Base-by-base conservation (phyloP, 2,329 filamentous ascomycete genomes). In the Diaporthe longicolla region DNA sequence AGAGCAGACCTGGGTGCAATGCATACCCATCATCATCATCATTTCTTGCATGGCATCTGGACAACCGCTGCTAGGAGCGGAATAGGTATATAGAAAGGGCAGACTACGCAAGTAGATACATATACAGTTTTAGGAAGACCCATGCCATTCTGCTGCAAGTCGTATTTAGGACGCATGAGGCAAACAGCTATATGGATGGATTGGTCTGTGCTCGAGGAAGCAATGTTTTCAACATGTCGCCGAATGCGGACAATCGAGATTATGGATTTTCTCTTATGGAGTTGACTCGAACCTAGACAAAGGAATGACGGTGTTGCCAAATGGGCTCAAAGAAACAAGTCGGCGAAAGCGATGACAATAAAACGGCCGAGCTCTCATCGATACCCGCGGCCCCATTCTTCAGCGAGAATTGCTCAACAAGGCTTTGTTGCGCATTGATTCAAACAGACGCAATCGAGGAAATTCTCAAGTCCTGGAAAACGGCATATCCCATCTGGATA, bases 191-290 rank as follows among this genome's bases (percentile, higher is more conserved):
- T 1, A 15, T 15, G 11, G 59, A 15, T 15, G 11, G 59, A 29
- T 29, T 29, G 21, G 9, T 19, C 5, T 24, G 4, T 8, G 24
- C 17, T 26, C 19, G 24, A 21, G 29, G 40, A 26, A 10, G 6
- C 32, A 24, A 65, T 29, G 15, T 15, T 9, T 48, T 50, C 26
- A n/a, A 32, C 11, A 35, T 19, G 61, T 19, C 61, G 29, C 63
- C 63, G 45, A 52, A 52, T 52, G 45, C 63, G 63, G 45, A 52
- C 63, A 66, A 26, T 24, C 45, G 19, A 52, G 10, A 13, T 21
- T 29, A 10, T 35, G 43, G 21, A 32, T 1, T 66, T 29, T 52
- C 21, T 43, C 45, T 19, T 13, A 24, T 9, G 26, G n/a, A 66
- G 19, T 35, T 35, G 26, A 21, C 21, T n/a, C 61, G 4, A 1